Conservation (phyloP, 2,329 filamentous ascomycete genomes). For the Ambrosiella cleistominuta region DNA sequence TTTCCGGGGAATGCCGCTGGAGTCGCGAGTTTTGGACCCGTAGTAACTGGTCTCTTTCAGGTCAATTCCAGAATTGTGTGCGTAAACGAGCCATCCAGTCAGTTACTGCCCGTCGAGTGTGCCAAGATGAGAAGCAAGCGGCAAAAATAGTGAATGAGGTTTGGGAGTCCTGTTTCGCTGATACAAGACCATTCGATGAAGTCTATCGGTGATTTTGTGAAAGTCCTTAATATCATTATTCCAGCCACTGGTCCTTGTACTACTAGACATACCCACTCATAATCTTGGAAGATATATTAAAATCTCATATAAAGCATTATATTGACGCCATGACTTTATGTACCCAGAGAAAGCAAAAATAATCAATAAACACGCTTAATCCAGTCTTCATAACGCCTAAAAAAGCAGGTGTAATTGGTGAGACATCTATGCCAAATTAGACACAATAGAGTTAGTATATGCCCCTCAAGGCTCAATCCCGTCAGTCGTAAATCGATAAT, state of each 20-base stretch:
- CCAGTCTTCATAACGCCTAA: too few relatives aligned
- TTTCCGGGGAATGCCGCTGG: slow-evolving; percentile 90
- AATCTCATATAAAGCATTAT: not conserved
- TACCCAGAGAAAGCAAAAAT: not conserved
- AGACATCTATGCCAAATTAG: too few relatives aligned
- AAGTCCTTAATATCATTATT: not conserved
- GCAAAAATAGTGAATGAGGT: slow-evolving; percentile 84
- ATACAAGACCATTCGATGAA: slow-evolving; percentile 92
- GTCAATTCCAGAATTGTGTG: slow-evolving; percentile 90
- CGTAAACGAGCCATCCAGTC: slow-evolving; percentile 63
- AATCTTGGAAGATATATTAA: not conserved
- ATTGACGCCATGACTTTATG: not conserved
- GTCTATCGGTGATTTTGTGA: slow-evolving; percentile 53
- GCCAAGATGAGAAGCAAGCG: slow-evolving; percentile 74
- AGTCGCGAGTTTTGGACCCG: slow-evolving; percentile 67
- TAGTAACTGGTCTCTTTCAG: slow-evolving; percentile 73
- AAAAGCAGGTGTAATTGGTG: too few relatives aligned
- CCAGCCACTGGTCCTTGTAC: not conserved
- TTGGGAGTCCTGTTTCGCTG: slow-evolving; percentile 93
- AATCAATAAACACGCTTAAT: too few relatives aligned
- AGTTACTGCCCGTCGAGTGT: slow-evolving; percentile 58
- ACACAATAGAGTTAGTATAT: too few relatives aligned
- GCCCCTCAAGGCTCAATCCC: too few relatives aligned
- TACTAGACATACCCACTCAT: not conserved
- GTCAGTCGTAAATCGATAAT: too few relatives aligned